phyloP scores from a whole-genome alignment of 495 filamentous ascomycete genomes.

The Astrocystis sublimbata region DNA sequence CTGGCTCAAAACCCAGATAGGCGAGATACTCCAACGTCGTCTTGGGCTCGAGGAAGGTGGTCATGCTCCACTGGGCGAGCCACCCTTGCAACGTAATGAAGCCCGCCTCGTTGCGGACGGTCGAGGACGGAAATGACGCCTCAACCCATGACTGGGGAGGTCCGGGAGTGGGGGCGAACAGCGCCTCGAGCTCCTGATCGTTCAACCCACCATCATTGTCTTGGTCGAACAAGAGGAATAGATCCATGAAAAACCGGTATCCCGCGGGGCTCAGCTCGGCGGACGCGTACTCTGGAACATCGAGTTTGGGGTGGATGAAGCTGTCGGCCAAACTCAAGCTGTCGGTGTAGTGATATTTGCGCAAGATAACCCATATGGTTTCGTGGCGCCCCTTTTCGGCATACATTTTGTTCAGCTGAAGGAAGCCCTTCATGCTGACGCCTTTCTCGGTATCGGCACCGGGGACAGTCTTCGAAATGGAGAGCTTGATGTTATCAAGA shows the following conservation, averaged over 20 bases:
- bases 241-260: conserved; percentile 95
- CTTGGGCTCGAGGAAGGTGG: conserved; percentile 91
- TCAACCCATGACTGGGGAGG: conserved; percentile 83
- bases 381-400: conserved; percentile 98
- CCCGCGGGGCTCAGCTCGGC: conserved; percentile 93
- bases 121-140: conserved; percentile 84
- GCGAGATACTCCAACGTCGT: conserved; percentile 94
- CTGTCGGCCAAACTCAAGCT: conserved; percentile 84
- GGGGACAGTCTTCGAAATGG: conserved; percentile 67
- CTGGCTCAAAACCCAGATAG: conserved; percentile 84
- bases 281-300: conserved; percentile 85
- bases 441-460: conserved; percentile 68
- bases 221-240: conserved; percentile 92
- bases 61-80: conserved; percentile 99
- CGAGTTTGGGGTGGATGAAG: conserved; percentile 92
- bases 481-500: conserved; percentile 81
- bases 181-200: conserved; percentile 72
- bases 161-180: conserved; percentile 94
- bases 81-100: conserved; percentile 96
- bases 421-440: conserved; percentile 77
- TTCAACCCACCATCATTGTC: conserved; percentile 96
- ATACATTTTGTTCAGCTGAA: conserved; percentile 90
- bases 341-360: conserved; percentile 96
- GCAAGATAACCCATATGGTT: conserved; percentile 93
- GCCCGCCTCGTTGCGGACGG: conserved; percentile 91